Evolutionary conservation across 1,284 basidiomycete species (phyloP).

Genomic region (Ceratorhiza oryzae-sativae): DNA sequence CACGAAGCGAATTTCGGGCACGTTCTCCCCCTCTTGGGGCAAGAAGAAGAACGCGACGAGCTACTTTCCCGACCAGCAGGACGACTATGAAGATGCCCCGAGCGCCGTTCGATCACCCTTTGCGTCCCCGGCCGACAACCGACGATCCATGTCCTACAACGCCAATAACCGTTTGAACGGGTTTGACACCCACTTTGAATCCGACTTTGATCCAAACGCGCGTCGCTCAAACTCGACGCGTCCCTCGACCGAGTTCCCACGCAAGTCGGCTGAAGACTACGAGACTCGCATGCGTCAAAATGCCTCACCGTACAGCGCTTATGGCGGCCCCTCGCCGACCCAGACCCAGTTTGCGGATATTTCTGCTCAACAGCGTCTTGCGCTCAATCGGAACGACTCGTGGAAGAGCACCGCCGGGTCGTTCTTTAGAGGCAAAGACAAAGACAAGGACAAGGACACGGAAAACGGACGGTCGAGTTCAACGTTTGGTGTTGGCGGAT

Average conservation of each 20-base stretch:
- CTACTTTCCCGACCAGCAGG: constrained; percentile 27
- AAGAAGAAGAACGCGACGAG: constrained; percentile 57
- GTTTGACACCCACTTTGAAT: constrained; percentile 50
- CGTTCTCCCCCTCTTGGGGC: constrained; percentile 46
- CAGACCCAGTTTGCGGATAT: constrained; percentile 39
- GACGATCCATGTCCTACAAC: constrained; percentile 47
- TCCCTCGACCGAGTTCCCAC: constrained; percentile 5
- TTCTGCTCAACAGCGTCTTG: constrained; percentile 29
- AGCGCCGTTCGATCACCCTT: constrained; percentile 57
- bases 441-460: constrained; percentile 9
- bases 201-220: constrained; percentile 50
- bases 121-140: constrained; percentile 63
- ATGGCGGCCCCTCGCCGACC: constrained; percentile 16
- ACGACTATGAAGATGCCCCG: constrained; percentile 32
- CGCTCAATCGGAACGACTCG: constrained; percentile 15
- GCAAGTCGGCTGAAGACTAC: constrained; percentile 33
- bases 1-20: constrained; percentile 27
- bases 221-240: not conserved
- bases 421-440: constrained; percentile 2
- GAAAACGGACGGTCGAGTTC: constrained; percentile 30
- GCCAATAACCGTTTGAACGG: constrained; percentile 39
- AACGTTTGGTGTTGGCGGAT: constrained; percentile 19
- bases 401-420: constrained; percentile 19
- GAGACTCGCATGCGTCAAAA: constrained; percentile 37
- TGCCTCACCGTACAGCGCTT: constrained; percentile 33